Conservation (phyloP, 306 rosid genomes). For the Arachis stenosperma region DNA sequence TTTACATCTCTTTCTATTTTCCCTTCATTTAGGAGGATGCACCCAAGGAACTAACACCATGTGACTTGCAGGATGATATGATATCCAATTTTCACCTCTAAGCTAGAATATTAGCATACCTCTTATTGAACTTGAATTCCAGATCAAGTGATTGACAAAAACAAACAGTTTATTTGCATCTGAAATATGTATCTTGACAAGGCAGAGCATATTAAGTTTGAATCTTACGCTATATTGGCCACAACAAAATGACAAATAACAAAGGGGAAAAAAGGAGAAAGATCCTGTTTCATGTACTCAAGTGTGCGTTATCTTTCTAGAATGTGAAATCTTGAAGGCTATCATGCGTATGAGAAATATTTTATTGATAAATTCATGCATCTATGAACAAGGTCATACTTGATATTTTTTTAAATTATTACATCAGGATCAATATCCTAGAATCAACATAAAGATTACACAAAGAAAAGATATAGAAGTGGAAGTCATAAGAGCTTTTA, state of each 20-base stretch:
- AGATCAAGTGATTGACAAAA: no score
- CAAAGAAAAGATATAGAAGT: slow-evolving; percentile 30
- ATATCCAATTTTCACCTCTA: no score
- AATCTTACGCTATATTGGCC: neutral
- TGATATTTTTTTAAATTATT: no score
- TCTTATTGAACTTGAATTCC: no score
- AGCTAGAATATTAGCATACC: no score
- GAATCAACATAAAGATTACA: slow-evolving; percentile 18
- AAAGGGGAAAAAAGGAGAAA: neutral
- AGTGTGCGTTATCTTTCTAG: neutral
- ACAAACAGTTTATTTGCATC: neutral
- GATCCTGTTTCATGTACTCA: neutral
- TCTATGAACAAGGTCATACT: no score
- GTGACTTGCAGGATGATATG: no score
- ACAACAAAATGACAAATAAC: neutral
- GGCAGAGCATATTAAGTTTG: neutral
- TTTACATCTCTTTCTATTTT: no score
- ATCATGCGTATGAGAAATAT: no score
- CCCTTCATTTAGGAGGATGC: no score
- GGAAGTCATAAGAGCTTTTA: neutral
- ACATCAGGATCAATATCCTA: neutral
- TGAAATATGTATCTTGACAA: neutral
- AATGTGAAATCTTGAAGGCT: neutral
- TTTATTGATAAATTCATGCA: no score
- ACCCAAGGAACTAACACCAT: no score